These are phyloP conservation scores for Phaffomyces opuntiae DNA, from an alignment of 805 yeast species.

Conservation along the genomic window DNA sequence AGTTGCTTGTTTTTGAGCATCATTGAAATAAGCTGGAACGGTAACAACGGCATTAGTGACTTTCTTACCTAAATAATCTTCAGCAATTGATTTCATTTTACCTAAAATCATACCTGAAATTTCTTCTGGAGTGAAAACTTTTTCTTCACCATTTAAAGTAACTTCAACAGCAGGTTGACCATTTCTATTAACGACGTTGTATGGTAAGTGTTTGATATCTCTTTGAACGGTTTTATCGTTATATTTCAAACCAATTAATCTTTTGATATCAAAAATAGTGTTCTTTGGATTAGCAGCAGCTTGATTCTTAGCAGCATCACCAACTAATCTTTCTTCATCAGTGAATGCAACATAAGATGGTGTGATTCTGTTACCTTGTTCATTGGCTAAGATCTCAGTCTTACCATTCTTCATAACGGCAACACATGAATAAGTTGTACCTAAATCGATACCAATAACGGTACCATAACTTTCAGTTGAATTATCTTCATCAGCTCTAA, in stretches of 20 bases:
- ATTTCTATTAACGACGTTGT: conserved; percentile 54
- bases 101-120: conserved; percentile 86
- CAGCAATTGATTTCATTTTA: conserved; percentile 91
- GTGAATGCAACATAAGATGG: conserved; percentile 94
- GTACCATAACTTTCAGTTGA: conserved; percentile 45
- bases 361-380: conserved; percentile 96
- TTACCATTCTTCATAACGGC: conserved; percentile 81
- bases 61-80: conserved; percentile 76
- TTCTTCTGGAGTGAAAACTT: conserved; percentile 85
- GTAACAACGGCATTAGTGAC: conserved; percentile 90
- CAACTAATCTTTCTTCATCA: conserved; percentile 86
- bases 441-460: conserved; percentile 92
- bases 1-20: conserved; percentile 92
- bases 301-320: conserved; percentile 96
- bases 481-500: conserved; percentile 24
- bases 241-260: conserved; percentile 82
- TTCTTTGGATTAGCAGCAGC: conserved; percentile 83
- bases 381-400: conserved; percentile 90
- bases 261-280: conserved; percentile 86
- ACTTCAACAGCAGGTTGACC: conserved; percentile 85
- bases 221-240: conserved; percentile 70
- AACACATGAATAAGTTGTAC: conserved; percentile 96
- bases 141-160: conserved; percentile 63
- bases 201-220: conserved; percentile 82
- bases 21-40: conserved; percentile 90